Base-by-base conservation (phyloP, 225 moss, liverwort and hornwort species). In the Bryoerythrophyllum caledonicum region DNA sequence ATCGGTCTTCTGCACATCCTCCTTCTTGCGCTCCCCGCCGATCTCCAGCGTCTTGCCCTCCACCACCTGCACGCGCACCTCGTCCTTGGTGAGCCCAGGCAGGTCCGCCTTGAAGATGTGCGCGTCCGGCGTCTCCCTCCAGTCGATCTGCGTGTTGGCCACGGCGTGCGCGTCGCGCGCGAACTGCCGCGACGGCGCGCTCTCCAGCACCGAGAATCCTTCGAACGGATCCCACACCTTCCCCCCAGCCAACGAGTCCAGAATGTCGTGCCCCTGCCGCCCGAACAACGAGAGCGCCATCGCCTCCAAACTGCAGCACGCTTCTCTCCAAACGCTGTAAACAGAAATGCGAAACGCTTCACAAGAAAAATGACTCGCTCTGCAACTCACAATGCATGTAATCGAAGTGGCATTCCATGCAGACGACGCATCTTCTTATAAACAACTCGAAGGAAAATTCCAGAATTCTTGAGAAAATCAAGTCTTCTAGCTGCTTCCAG, bases 81-180 rank as follows among this genome's bases (percentile, higher is more conserved):
- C 88, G 6, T 86, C 89, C 68, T 79, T 88, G 71, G 84, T 91
- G 67, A 91, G 27, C 10, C 90, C 90, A 12, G 84, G 84, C 61
- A 87, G 81, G 41, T 87, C 82, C 7, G 73, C 87, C 53, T 82
- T 87, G 41, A 87, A 79, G 37, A 84, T 59, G 65, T 84, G 87
- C 49, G 73, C 76, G 34, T 84, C 81, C 17, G 84, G 81, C 14
- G 84, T 87, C 76, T 87, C 87, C 19, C 81, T 68, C 84, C 86
- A 87, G 60, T 87, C 86, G 5, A 87, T 72, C 72, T 87, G 81
- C 65, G 81, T 87, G 64, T 79, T 87, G 26, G 77, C 76, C 35
- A 79, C 79, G 5, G 84, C 87, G 38, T 72, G 60, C 30, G 78
- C 73, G 20, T 87, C 84, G 26, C 79, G 78, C 19, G 87, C 81